Evolutionary conservation across 352 stramenopile species (phyloP).

Genomic region (Halophytophthora batemanensis): DNA sequence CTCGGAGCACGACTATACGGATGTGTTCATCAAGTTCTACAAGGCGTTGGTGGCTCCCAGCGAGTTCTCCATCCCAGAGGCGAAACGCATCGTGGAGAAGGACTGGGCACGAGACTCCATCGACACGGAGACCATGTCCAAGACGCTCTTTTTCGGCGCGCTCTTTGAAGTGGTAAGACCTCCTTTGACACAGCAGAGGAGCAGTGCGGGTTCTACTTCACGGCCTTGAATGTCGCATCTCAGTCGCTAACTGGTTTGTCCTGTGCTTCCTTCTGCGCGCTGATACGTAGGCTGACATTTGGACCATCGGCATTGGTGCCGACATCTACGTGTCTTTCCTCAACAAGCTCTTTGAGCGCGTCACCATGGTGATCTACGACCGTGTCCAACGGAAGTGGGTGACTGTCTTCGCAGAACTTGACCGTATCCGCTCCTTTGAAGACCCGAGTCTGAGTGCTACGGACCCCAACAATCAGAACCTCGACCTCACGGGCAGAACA

Average conservation of each 20-base stretch:
- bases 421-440: conserved; percentile 63
- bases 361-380: conserved; percentile 76
- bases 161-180: conserved; percentile 73
- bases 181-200: too few species aligned
- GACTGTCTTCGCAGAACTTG: conserved; percentile 69
- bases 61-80: conserved; percentile 73
- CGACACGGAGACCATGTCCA: conserved; percentile 47
- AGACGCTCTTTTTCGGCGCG: conserved; percentile 51
- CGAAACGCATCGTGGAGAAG: conserved; percentile 67
- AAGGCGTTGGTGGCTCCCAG: conserved; percentile 69
- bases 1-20: conserved; percentile 54
- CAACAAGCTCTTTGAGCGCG: conserved; percentile 71
- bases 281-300: conserved; percentile 65
- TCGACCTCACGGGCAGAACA: conserved; percentile 6
- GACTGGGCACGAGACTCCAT: conserved; percentile 68
- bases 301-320: conserved; percentile 62
- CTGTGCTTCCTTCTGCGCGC: background rate
- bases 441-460: conserved; percentile 24
- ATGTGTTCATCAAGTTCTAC: conserved; percentile 84
- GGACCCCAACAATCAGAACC: conserved; percentile 9
- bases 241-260: too few species aligned
- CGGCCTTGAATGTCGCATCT: background rate
- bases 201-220: background rate
- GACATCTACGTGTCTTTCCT: conserved; percentile 68
- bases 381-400: conserved; percentile 61